Evolutionary conservation across 352 stramenopile genomes (phyloP), one percentile per base, ranked within the genome.

Genomic region (Lagenidium giganteum): DNA sequence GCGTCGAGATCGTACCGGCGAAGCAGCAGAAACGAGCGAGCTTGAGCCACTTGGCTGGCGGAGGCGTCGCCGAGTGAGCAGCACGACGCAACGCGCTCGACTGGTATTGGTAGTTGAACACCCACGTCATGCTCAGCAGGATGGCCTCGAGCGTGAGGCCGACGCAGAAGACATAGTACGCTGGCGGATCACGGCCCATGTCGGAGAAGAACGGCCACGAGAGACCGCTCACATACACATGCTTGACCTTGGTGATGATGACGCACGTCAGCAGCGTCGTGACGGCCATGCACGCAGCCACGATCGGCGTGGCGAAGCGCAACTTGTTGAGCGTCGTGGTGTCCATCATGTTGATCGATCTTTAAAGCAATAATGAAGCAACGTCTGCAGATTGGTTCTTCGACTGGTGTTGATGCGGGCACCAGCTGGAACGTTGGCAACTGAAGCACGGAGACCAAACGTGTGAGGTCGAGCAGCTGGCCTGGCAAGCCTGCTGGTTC

Each of bases 191-290:
- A 62, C 70, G 64, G 18, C 70, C 70, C 57, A 77, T 83, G 43
- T 80, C 67, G 21, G 70, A 83, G 30, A 83, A 64, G 55, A 75
- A 83, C 8, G 70, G 70, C 70, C 70, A 83, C 12, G 57, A 49
- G 30, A 83, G 63, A 33, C 67, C 64, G 22, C 64, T 67, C 31
- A 75, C 55, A 51, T 70, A 83, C 49, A 69, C 75, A 57, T 70
- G 16, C 28, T 71, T 67, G 39, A 41, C 51, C 42, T 80, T 79
- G 52, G 74, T 60, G 54, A 79, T 83, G 51, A 73, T 63, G 34
- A 80, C 58, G 25, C 70, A 83, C 22, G 31, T 68, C 14, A 83
- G 52, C 27, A 83, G 54, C 23, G 70, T 78, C 27, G 62, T 43
- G 36, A 83, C 46, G 32, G 69, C 43, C 39, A 61, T 60, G 22